These are phyloP conservation scores for Colletotrichum endophyticum DNA, from an alignment of 2,329 filamentous ascomycete species.

Conservation along the genomic window DNA sequence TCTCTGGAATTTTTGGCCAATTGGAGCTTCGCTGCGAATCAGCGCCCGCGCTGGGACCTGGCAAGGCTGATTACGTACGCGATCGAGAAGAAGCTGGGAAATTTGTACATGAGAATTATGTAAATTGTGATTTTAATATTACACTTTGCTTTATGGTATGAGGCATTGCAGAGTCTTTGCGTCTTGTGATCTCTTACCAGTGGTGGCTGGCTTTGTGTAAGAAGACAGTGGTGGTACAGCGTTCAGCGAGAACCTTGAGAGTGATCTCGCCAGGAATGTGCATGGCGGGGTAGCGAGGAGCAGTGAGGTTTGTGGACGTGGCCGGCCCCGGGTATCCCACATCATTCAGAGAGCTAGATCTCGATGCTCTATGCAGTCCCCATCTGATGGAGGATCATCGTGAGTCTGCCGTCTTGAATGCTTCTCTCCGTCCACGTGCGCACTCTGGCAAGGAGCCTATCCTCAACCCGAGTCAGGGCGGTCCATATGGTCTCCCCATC, in stretches of 20 bases:
- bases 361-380: not conserved
- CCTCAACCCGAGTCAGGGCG: not conserved
- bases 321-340: not conserved
- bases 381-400: not conserved
- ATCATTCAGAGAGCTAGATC: not conserved
- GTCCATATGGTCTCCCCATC: not conserved
- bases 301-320: not conserved
- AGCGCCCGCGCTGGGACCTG: not conserved
- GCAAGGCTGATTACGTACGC: constrained; percentile 15
- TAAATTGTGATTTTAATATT: not conserved
- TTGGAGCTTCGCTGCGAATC: not conserved
- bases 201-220: not conserved
- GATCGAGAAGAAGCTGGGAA: not conserved
- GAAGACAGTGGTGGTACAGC: not conserved
- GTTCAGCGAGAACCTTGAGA: not conserved
- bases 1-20: constrained; percentile 8
- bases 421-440: not conserved
- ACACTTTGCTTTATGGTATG: not conserved
- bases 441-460: not conserved
- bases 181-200: not conserved
- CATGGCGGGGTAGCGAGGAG: not conserved
- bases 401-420: not conserved
- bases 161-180: not conserved
- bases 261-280: not conserved
- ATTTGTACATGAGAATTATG: not conserved